These are phyloP conservation scores for Zymoseptoria crescenta DNA, from an alignment of 2,329 filamentous ascomycete species.

Conservation along the genomic window DNA sequence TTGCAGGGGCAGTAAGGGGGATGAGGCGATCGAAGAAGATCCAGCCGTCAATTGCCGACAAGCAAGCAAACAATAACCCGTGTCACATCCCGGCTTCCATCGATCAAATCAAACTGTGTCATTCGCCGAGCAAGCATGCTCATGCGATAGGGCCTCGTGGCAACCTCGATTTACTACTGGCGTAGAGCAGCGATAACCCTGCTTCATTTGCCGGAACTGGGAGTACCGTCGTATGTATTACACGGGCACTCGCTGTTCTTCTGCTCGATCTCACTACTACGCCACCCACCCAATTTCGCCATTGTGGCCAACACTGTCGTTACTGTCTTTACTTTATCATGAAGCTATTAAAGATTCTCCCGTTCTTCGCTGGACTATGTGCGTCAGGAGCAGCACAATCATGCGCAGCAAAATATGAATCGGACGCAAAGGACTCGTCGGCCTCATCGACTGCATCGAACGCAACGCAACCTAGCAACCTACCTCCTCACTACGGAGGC, in stretches of 20 bases:
- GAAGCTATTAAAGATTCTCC: neutral
- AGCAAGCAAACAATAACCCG: neutral
- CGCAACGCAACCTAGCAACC: neutral
- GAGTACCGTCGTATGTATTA: neutral
- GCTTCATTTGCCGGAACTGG: neutral
- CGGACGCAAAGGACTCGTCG: neutral
- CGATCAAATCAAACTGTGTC: neutral
- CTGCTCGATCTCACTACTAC: neutral
- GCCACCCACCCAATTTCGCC: neutral
- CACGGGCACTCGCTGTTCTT: neutral
- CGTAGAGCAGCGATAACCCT: neutral
- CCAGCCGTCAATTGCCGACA: neutral
- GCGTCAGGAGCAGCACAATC: neutral
- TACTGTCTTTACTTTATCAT: neutral
- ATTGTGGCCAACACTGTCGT: neutral
- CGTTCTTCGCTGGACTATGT: neutral
- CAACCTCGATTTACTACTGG: neutral
- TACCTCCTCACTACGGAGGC: constrained; percentile 12
- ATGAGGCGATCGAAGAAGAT: neutral
- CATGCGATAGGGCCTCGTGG: neutral
- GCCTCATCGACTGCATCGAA: neutral
- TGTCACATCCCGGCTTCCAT: neutral
- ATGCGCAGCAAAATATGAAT: neutral
- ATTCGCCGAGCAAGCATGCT: neutral
- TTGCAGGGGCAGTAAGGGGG: neutral